Conservation (phyloP, 2,329 filamentous ascomycete genomes). For the Paecilomyces formosus region DNA sequence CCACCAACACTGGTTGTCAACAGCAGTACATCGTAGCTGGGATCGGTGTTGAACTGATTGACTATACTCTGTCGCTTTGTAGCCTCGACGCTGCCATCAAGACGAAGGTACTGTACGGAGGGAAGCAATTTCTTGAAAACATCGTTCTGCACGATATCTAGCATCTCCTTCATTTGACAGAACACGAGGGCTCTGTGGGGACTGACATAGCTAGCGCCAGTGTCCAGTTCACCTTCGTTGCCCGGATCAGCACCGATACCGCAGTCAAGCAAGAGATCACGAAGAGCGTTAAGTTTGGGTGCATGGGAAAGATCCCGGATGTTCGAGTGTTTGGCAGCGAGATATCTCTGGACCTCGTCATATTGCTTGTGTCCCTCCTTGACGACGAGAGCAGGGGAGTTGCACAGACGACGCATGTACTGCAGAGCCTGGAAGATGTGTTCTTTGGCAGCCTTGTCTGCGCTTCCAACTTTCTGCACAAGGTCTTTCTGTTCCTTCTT, state of each 20-base stretch:
- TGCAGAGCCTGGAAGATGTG: conserved; percentile 99
- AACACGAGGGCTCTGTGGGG: conserved; percentile 94
- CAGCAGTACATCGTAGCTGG: conserved; percentile 88
- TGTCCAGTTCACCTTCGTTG: conserved; percentile 47
- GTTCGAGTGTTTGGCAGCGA: conserved; percentile 70
- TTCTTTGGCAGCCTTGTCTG: conserved; percentile 89
- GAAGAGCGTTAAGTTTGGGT: conserved; percentile 82
- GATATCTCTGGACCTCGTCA: conserved; percentile 73
- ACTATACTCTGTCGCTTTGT: conserved; percentile 94
- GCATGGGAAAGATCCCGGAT: conserved; percentile 82
- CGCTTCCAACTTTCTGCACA: conserved; percentile 70
- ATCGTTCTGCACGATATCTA: conserved; percentile 95
- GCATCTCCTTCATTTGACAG: conserved; percentile 99
- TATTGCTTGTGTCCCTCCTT: conserved; percentile 90
- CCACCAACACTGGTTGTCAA: conserved; percentile 94
- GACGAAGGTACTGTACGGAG: conserved; percentile 83
- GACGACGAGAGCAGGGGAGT: conserved; percentile 92
- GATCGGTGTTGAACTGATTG: conserved; percentile 97
- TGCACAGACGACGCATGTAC: conserved; percentile 99
- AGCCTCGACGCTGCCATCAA: conserved; percentile 88
- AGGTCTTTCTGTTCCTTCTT: conserved; percentile 89
- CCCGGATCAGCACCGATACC: conserved; percentile 74
- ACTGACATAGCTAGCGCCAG: conserved; percentile 72
- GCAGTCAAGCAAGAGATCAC: conserved; percentile 94
- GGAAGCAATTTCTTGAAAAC: conserved; percentile 88